Evolutionary conservation across 1,284 basidiomycete genomes (phyloP), one percentile per base, ranked within the genome.

Genomic region (Phlebopus sp.): DNA sequence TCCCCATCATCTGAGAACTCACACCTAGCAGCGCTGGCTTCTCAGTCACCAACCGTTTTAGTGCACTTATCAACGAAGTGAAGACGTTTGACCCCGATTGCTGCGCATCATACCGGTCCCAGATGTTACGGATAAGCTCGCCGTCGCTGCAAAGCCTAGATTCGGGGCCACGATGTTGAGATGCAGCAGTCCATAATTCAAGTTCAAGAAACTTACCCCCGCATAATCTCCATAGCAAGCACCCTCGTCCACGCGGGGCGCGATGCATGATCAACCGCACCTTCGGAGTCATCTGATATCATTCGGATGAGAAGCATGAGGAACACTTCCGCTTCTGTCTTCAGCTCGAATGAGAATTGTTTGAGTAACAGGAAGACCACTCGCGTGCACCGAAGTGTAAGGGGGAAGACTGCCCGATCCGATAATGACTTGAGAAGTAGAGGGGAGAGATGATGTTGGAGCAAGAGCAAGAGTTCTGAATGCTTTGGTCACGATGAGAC

Each of bases 351-450:
- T 3, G 86, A 88, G 69, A 97, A 98, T 46, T 95, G 90, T 53
- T 97, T 95, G 46, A 98, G 77, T 8, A 98, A 79, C 21, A 97
- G 77, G 70, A 95, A 97, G 37, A 97, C 86, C 15, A 98, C 87
- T 6, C 96, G 88, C 29, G 90, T 94, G 50, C 92, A 88, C 37
- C 96, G 88, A 6, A 99, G 78, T 0, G 90, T 90, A 42, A 95
- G 77, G 0, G 94, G 90, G 67, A 98, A 99, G 2, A 82, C 67
- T 0, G 92, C 86, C 38, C 86, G 80, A 44, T 96, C 90, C 11
- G 85, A 88, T n/a, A 93, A 72, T 1, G 87, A 78, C 60, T 90
- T 91, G 53, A 95, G 84, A 5, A 99, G 75, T 13, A 97, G 76
- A 0, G 96, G 95, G 49, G 92, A 96, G 11, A 97, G 84, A 50